Percentiles rank a stretch among this genome's conserved stretches.
Evolutionary conservation across 148 eudicot species (phyloP).

Genomic region (Limonium bicolor): DNA sequence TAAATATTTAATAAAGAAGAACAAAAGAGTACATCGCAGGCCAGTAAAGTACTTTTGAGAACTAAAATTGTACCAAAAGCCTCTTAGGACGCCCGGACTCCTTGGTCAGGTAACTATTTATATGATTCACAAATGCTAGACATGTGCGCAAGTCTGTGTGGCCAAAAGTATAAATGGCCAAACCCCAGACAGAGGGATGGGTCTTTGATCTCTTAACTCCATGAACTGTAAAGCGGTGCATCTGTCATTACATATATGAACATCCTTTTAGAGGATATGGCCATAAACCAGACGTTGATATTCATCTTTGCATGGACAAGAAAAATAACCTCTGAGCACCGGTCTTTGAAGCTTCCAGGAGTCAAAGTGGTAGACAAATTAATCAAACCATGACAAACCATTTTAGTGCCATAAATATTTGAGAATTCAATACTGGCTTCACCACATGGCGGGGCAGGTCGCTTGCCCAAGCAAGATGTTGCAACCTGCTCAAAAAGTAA

Average conservation of each 20-base stretch:
- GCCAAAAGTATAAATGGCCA: conserved; percentile 61
- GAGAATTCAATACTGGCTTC: conserved; percentile 29
- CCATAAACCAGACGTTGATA: no score
- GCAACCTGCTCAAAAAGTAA: conserved; percentile 20
- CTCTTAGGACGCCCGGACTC: conserved; percentile 66
- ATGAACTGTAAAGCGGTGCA: conserved; percentile 66
- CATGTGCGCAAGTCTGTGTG: conserved; percentile 47
- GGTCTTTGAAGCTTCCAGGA: conserved; percentile 23
- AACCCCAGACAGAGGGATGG: conserved; percentile 46
- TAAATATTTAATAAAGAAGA: not conserved
- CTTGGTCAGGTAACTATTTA: conserved; percentile 24
- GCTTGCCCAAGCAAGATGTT: conserved; percentile 31
- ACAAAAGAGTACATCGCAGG: no score
- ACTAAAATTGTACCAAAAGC: conserved; percentile 50
- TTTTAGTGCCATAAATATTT: conserved; percentile 65
- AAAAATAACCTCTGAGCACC: conserved; percentile 37
- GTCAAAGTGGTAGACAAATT: conserved; percentile 23
- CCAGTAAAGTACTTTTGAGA: no score
- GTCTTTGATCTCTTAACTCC: conserved; percentile 46
- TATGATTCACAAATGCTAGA: conserved; percentile 41
- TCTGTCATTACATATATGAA: no score
- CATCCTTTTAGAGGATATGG: no score
- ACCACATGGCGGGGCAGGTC: conserved; percentile 20
- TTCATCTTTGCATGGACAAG: no score
- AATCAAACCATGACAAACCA: conserved; percentile 41